Percentiles rank a stretch among this genome's conserved stretches.
Evolutionary conservation across 2,329 filamentous ascomycete genomes (phyloP).

Genomic region (Domatiomyces globalis): DNA sequence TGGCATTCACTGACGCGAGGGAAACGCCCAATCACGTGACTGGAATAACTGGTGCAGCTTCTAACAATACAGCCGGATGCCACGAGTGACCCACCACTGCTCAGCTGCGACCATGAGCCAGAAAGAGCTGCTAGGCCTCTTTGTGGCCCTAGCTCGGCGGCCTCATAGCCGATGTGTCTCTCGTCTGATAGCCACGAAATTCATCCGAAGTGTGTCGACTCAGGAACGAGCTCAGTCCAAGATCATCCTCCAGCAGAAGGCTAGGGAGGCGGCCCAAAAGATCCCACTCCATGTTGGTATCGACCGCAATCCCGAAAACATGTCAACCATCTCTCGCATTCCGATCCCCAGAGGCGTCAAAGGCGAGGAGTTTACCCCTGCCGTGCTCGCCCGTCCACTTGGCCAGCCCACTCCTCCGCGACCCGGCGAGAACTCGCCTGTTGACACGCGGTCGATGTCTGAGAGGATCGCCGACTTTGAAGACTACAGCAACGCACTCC

Average conservation of each 20-base stretch:
- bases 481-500: conserved; percentile 71
- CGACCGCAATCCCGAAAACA: conserved; percentile 13
- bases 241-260: not conserved
- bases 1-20: not conserved
- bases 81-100: not conserved
- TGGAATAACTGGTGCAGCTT: not conserved
- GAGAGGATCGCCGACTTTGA: conserved; percentile 68
- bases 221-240: not conserved
- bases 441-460: conserved; percentile 51
- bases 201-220: not conserved
- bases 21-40: not conserved
- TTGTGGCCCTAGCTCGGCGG: conserved; percentile 13
- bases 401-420: conserved; percentile 62
- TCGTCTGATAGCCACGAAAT: not conserved
- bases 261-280: conserved; percentile 1
- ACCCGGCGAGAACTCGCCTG: conserved; percentile 66
- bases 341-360: conserved; percentile 20
- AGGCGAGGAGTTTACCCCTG: conserved; percentile 35
- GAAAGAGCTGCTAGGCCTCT: conserved; percentile 1
- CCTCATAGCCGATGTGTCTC: conserved; percentile 13
- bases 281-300: conserved; percentile 16
- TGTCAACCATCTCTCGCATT: conserved; percentile 16
- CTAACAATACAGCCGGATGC: not conserved
- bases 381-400: conserved; percentile 56
- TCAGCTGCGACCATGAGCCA: not conserved